Evolutionary conservation across 805 yeast species (phyloP).

Genomic region (Lachancea kluyveri): DNA sequence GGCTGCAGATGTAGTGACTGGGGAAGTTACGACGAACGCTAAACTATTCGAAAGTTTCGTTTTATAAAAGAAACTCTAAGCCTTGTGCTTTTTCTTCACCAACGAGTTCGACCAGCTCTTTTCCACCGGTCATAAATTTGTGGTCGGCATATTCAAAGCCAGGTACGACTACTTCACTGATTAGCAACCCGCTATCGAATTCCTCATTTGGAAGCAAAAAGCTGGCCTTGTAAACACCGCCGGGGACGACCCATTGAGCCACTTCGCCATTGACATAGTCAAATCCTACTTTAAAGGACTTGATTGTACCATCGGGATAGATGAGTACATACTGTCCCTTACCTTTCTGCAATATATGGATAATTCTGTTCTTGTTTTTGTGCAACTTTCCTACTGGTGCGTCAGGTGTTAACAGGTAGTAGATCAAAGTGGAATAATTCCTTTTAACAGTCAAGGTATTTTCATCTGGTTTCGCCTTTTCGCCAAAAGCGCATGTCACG

Average conservation of each 20-base stretch:
- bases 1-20: too few species aligned
- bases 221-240: slow-evolving; percentile 53
- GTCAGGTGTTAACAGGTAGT: slow-evolving; percentile 45
- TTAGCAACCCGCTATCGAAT: slow-evolving; percentile 36
- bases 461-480: slow-evolving; percentile 4
- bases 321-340: slow-evolving; percentile 49
- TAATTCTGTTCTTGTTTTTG: slow-evolving; percentile 44
- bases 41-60: too few species aligned
- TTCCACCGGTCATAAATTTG: slow-evolving; percentile 34
- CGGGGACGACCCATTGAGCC: slow-evolving; percentile 60
- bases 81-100: slow-evolving; percentile 34
- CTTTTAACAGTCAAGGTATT: slow-evolving; percentile 21
- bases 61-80: slow-evolving; percentile 32
- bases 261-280: slow-evolving; percentile 41
- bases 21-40: too few species aligned
- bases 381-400: slow-evolving; percentile 48
- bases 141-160: slow-evolving; percentile 56
- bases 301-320: slow-evolving; percentile 44
- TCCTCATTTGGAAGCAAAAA: slow-evolving; percentile 38
- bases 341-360: slow-evolving; percentile 50
- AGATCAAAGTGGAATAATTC: slow-evolving; percentile 45
- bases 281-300: slow-evolving; percentile 49
- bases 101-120: slow-evolving; percentile 30
- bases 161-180: slow-evolving; percentile 56
- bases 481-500: slow-evolving; percentile 2